Conservation (phyloP, 805 yeast genomes). For the Phaffomyces antillensis region DNA sequence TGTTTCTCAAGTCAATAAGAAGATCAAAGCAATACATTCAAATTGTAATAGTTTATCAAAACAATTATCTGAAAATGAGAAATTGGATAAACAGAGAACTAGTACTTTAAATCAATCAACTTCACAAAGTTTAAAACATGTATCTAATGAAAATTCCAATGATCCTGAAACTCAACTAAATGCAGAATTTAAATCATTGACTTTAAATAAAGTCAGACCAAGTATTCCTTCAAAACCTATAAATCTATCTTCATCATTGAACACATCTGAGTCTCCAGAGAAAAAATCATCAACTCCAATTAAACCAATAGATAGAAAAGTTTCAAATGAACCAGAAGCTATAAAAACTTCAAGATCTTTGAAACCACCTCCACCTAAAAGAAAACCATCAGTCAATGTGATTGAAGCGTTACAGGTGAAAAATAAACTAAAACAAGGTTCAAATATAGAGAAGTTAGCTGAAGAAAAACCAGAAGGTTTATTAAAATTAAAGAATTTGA, state of each 20-base stretch:
- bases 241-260: neutral
- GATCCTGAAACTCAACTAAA: neutral
- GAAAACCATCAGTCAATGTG: conserved; percentile 13
- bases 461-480: conserved; percentile 9
- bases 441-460: neutral
- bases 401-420: conserved; percentile 19
- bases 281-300: conserved; percentile 1
- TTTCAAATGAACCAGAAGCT: conserved; percentile 10
- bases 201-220: conserved; percentile 19
- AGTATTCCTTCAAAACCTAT: conserved; percentile 5
- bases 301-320: neutral
- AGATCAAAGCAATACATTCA: conserved; percentile 14
- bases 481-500: conserved; percentile 8
- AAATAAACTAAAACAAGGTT: conserved; percentile 6
- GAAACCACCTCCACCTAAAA: conserved; percentile 18
- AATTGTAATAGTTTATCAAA: conserved; percentile 23
- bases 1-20: conserved; percentile 22
- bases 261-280: conserved; percentile 4
- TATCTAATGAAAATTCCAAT: neutral
- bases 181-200: conserved; percentile 6
- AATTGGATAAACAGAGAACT: conserved; percentile 5
- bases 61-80: neutral
- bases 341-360: conserved; percentile 6
- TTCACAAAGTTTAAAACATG: conserved; percentile 12
- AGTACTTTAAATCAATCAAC: conserved; percentile 11